Base-by-base conservation (phyloP, 768 basidiomycete species). In the Mrakia blollopis region DNA sequence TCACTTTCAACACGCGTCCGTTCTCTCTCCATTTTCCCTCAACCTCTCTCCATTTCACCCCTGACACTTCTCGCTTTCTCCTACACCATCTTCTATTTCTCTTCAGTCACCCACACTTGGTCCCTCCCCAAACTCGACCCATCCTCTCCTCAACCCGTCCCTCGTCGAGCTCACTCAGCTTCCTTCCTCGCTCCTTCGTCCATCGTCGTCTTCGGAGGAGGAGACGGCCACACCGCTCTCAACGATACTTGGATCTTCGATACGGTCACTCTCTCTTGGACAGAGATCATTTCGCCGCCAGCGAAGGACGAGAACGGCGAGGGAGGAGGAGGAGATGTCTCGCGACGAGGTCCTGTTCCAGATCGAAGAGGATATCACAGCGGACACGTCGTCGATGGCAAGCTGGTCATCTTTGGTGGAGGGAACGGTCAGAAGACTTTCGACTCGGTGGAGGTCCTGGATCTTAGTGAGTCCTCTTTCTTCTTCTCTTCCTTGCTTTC, bases 171-270 rank as follows among this genome's bases (percentile, higher is more conserved):
- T 1, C 95, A 98, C 83, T 92, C 93, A 0, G 89, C 92, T 0
- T 35, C 75, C n/a, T 91, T 94, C 21, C 84, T 89, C 30, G 90
- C 93, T 80, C 85, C 85, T 39, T 86, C 87, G 76, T 90, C 88
- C 81, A 87, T 98, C 0, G 92, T 91, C 86, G 84, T 97, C 5
- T 97, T 96, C 80, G 95, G 94, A 11, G 94, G 95, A n/a, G 94
- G 95, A 3, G 95, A 93, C 77, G 95, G 95, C 0, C 86, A 91
- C 85, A 88, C 88, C n/a, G 94, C 95, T 0, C 86, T 97, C 74
- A 92, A 92, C 80, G 94, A 97, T 82, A 85, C 95, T 28, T 96
- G 94, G 93, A 85, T 96, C 32, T 92, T 96, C 76, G 88, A 91
- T 0, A 86, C 85, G 47, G 84, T 86, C 71, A 82, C 83, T 61